phyloP scores from a whole-genome alignment of 345 rosid genomes.

The Raphanus sativus region DNA sequence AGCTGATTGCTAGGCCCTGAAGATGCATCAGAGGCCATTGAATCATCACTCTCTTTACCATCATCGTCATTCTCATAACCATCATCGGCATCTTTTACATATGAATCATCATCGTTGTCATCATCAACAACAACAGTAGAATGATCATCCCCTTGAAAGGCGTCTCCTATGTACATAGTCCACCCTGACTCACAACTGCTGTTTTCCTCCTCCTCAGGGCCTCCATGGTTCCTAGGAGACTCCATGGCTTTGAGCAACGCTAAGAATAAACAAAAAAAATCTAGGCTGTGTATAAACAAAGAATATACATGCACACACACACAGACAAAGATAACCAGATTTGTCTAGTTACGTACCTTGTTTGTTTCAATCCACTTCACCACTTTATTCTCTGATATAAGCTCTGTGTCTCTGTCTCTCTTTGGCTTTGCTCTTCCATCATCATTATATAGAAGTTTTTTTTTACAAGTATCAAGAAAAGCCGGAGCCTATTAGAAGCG shows the following conservation, averaged over 20 bases:
- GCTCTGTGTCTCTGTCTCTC: conserved; percentile 29
- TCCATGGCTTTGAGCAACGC: conserved; percentile 43
- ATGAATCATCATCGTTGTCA: conserved; percentile 15
- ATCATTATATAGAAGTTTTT: conserved; percentile 28
- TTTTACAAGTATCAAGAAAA: conserved; percentile 32
- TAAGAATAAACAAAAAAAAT: conserved; percentile 15
- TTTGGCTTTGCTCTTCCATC: conserved; percentile 40
- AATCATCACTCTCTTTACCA: conserved; percentile 56
- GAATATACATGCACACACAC: neutral
- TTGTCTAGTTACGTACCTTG: conserved; percentile 20
- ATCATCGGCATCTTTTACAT: conserved; percentile 17
- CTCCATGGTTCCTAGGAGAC: conserved; percentile 42
- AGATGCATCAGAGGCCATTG: conserved; percentile 78
- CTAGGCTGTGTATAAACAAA: too few species aligned
- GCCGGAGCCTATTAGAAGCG: conserved; percentile 39
- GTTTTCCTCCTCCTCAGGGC: conserved; percentile 39
- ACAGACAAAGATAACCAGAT: neutral
- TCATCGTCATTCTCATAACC: conserved; percentile 24
- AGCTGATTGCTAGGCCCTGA: conserved; percentile 60
- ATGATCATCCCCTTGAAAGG: conserved; percentile 36
- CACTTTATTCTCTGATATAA: conserved; percentile 31
- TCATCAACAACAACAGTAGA: conserved; percentile 26
- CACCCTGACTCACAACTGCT: conserved; percentile 63
- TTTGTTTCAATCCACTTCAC: conserved; percentile 28
- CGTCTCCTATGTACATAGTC: conserved; percentile 62